A percentile compares a stretch with the other conserved stretches of the same genome.
These are phyloP conservation scores for Afroboletus lepidellus DNA, from an alignment of 1,284 basidiomycete genomes.

Conservation along the genomic window DNA sequence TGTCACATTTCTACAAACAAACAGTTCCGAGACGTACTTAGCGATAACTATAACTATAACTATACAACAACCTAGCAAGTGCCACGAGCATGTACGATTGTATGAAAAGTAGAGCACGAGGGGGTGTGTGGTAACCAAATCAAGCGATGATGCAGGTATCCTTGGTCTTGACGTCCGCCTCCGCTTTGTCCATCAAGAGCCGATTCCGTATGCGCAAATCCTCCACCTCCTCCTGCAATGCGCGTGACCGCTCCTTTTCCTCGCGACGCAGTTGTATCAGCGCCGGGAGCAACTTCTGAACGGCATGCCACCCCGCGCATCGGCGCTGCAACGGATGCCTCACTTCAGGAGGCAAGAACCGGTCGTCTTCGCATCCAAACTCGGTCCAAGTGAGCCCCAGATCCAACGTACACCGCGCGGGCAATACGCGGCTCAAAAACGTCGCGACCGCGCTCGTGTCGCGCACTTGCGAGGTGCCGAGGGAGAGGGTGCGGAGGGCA, in stretches of 20 bases:
- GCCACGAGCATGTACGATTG: conserved; percentile 5
- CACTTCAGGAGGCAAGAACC: conserved; percentile 27
- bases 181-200: conserved; percentile 41
- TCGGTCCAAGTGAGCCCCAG: conserved; percentile 44
- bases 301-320: conserved; percentile 45
- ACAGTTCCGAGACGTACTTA: conserved; percentile 34
- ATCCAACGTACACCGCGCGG: conserved; percentile 40
- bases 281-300: conserved; percentile 46
- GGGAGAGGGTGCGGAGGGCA: conserved; percentile 39
- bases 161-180: conserved; percentile 7
- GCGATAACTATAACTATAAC: conserved; percentile 5
- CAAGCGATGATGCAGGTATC: conserved; percentile 30
- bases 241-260: conserved; percentile 42
- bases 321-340: conserved; percentile 30
- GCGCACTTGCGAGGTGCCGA: conserved; percentile 50
- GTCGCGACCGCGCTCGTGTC: conserved; percentile 45
- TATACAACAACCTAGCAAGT: not conserved
- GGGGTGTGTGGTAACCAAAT: too few relatives aligned
- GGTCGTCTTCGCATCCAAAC: conserved; percentile 15
- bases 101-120: not conserved
- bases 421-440: conserved; percentile 53
- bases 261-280: conserved; percentile 47
- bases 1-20: conserved; percentile 79
- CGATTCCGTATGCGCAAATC: conserved; percentile 49
- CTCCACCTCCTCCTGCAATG: conserved; percentile 48